Percentiles rank a stretch among this genome's conserved stretches.
Conservation (phyloP, 371 early-diverging fungal genomes). For the Rhizomucor pusillus region DNA sequence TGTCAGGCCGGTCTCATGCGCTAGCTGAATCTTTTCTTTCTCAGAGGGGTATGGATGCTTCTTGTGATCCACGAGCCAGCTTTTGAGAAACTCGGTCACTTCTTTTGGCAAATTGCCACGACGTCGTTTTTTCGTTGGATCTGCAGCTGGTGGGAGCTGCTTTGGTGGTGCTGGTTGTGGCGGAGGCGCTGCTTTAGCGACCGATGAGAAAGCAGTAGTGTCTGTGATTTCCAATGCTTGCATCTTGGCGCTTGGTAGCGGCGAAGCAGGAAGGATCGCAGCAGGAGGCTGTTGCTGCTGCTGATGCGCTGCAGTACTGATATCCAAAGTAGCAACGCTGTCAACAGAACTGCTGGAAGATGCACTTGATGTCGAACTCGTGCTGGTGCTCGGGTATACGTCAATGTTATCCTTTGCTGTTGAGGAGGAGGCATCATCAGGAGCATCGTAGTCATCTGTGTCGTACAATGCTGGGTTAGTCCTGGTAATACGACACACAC, state of each 20-base stretch:
- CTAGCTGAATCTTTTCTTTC: slow-evolving; percentile 68
- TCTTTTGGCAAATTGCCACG: slow-evolving; percentile 65
- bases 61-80: slow-evolving; percentile 76
- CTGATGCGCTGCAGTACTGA: not conserved
- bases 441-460: slow-evolving; percentile 6
- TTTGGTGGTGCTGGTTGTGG: not conserved
- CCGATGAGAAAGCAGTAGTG: slow-evolving; percentile 5
- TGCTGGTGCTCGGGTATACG: slow-evolving; percentile 25
- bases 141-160: not conserved
- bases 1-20: slow-evolving; percentile 63
- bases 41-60: slow-evolving; percentile 85
- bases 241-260: slow-evolving; percentile 6
- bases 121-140: slow-evolving; percentile 24
- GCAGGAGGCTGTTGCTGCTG: not conserved
- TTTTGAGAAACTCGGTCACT: slow-evolving; percentile 63
- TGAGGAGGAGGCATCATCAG: not conserved
- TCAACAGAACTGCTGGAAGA: slow-evolving; percentile 17
- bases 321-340: slow-evolving; percentile 17
- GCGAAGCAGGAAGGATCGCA: not conserved
- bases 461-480: not conserved
- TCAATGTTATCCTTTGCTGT: slow-evolving; percentile 13
- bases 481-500: not conserved
- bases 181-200: not conserved
- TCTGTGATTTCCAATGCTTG: slow-evolving; percentile 8
- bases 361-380: slow-evolving; percentile 21